Base-by-base conservation (phyloP, 1,284 basidiomycete genomes). In the Pseudozyma sp. region DNA sequence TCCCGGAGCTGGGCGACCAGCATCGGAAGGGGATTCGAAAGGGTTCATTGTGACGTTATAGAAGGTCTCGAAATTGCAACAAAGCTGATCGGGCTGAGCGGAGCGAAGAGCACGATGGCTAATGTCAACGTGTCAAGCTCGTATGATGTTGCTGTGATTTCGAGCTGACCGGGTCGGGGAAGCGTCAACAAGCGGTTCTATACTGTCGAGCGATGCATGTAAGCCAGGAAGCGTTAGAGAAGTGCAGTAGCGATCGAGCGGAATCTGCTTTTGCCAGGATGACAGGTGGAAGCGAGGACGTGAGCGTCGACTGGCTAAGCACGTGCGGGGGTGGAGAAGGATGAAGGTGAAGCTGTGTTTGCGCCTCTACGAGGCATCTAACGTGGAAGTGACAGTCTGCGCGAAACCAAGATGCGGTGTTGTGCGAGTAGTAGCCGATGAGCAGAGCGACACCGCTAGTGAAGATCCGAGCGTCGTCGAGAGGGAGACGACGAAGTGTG, bases 1-100 rank as follows among this genome's bases (percentile, higher is more conserved):
- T 43, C 37, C 50, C 30, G 61, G 65, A 31, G 31, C 50, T 10
- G 58, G 46, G 43, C 44, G 61, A 10, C 33, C 54, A 7, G 47
- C 46, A 1, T 68, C 57, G 8, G 61, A 52, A 29, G 58, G 54
- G n/a, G 70, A 53, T 24, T 73, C 70, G 60, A 73, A 73, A 3
- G 70, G 70, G 43, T 73, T 73, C 70, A 73, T 73, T n/a, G 19
- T 43, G 47, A n/a, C 7, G 50, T 4, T 16, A 6, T 29, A 13
- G 5, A n/a, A 16, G 13, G n/a, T 30, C 17, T 45, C 29, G 9
- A 35, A 2, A 39, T 45, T 42, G 46, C 46, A 7, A 39, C 10
- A 16, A 19, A 44, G 19, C 3, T 24, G 43, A 24, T 44, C 29
- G 37, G 8, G 10, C 6, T 37, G 1, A 17, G 40, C n/a, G 10